These are phyloP conservation scores for Gastroboletus turbinatus DNA, from an alignment of 1,284 basidiomycete species.

Conservation along the genomic window DNA sequence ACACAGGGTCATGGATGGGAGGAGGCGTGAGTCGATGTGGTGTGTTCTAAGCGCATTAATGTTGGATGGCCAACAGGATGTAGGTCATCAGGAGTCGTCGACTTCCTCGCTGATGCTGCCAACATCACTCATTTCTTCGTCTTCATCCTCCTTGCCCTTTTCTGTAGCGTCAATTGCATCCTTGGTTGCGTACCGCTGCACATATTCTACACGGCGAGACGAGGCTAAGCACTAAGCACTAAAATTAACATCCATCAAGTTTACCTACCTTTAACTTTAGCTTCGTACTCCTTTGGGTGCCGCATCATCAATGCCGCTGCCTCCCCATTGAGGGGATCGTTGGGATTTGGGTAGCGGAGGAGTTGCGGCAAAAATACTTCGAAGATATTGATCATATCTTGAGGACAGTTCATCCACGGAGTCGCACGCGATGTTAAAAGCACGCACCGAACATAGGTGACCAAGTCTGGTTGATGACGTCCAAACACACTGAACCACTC, in stretches of 20 bases:
- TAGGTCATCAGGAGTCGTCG: conserved; percentile 25
- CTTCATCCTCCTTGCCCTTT: conserved; percentile 65
- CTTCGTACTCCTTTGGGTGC: conserved; percentile 92
- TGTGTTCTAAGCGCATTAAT: conserved; percentile 10
- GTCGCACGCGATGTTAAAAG: conserved; percentile 1
- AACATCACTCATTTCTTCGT: conserved; percentile 91
- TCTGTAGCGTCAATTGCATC: conserved; percentile 71
- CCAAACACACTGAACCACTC: conserved; percentile 92
- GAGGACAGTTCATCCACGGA: conserved; percentile 4
- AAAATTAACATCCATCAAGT: not conserved
- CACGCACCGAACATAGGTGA: conserved; percentile 93
- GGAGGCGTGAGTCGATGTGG: conserved; percentile 8
- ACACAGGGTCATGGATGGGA: conserved; percentile 6
- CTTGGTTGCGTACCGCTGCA: conserved; percentile 81
- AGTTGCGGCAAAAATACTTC: conserved; percentile 98
- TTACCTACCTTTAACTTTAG: conserved; percentile 81
- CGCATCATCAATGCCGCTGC: conserved; percentile 96
- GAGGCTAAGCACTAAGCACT: conserved; percentile 2
- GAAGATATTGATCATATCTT: conserved; percentile 99
- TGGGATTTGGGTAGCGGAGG: conserved; percentile 95
- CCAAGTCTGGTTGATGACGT: conserved; percentile 99
- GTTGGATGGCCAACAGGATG: not conserved
- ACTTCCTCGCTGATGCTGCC: conserved; percentile 82
- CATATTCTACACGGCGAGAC: conserved; percentile 69
- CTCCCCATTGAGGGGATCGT: conserved; percentile 96